Percentiles rank a stretch among this genome's conserved stretches.
Conservation (phyloP, 1,284 basidiomycete genomes). For the Ustanciosporium gigantosporum region DNA sequence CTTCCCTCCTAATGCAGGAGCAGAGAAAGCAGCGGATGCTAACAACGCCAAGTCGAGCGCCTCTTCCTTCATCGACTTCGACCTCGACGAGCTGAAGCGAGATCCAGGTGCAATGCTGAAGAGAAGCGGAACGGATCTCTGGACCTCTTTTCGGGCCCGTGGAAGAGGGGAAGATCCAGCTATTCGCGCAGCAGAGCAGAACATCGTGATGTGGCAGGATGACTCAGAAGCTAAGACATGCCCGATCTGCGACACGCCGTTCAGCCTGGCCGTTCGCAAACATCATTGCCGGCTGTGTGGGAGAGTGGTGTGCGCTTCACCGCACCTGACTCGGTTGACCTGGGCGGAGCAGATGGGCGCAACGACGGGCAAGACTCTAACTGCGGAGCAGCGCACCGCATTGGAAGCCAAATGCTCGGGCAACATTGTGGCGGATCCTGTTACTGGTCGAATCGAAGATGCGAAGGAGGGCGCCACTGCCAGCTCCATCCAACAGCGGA, state of each 20-base stretch:
- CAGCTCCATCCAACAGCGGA: slow-evolving; percentile 2
- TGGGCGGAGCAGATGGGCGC: slow-evolving; percentile 28
- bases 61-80: slow-evolving; percentile 23
- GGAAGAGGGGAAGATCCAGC: slow-evolving; percentile 31
- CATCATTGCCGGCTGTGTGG: slow-evolving; percentile 97
- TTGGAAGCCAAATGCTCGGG: slow-evolving; percentile 39
- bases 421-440: slow-evolving; percentile 39
- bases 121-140: slow-evolving; percentile 32
- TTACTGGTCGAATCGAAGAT: slow-evolving; percentile 32
- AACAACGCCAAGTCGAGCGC: slow-evolving; percentile 8
- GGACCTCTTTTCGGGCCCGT: slow-evolving; percentile 32
- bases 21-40: slow-evolving; percentile 5
- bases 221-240: slow-evolving; percentile 77
- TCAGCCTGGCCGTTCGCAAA: slow-evolving; percentile 87
- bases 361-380: slow-evolving; percentile 16
- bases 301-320: slow-evolving; percentile 85
- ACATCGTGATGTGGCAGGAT: slow-evolving; percentile 92
- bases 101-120: slow-evolving; percentile 24
- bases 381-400: slow-evolving; percentile 9
- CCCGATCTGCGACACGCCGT: slow-evolving; percentile 82
- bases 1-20: slow-evolving; percentile 18
- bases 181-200: slow-evolving; percentile 69
- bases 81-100: slow-evolving; percentile 33
- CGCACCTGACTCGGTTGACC: slow-evolving; percentile 65
- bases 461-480: slow-evolving; percentile 25